Percentiles rank a stretch among this genome's conserved stretches.
These are phyloP conservation scores for Phanerochaete carnosa DNA, from an alignment of 768 basidiomycete genomes.

Conservation along the genomic window DNA sequence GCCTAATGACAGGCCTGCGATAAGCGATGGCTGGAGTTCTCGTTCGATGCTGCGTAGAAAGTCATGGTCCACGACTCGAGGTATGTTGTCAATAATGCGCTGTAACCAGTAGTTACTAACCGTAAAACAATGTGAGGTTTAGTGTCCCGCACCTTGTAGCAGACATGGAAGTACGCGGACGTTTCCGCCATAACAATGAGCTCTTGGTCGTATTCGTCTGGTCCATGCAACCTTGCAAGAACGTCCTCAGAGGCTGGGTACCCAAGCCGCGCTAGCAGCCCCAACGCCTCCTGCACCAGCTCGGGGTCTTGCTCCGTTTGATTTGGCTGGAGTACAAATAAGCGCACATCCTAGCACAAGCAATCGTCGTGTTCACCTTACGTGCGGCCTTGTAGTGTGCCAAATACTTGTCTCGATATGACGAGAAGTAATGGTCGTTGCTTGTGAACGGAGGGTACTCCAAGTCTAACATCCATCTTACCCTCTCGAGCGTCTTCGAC, in stretches of 20 bases:
- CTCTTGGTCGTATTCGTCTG: conserved; percentile 12
- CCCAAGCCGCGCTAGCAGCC: neutral
- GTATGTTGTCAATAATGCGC: conserved; percentile 17
- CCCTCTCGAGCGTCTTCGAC: conserved; percentile 21
- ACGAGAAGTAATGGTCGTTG: conserved; percentile 46
- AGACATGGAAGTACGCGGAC: conserved; percentile 14
- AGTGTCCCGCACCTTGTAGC: conserved; percentile 8
- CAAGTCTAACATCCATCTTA: conserved; percentile 40
- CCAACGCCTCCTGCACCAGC: neutral
- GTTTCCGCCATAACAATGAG: conserved; percentile 16
- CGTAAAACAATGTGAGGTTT: neutral
- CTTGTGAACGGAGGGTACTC: conserved; percentile 42
- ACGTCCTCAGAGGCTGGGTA: neutral
- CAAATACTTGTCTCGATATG: conserved; percentile 31
- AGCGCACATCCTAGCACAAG: neutral
- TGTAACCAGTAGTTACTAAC: neutral
- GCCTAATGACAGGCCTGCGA: conserved; percentile 3
- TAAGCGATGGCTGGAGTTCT: conserved; percentile 3
- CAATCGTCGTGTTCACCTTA: neutral
- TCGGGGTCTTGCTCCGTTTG: neutral
- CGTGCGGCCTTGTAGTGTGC: conserved; percentile 10
- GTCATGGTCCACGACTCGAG: conserved; percentile 14
- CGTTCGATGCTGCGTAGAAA: conserved; percentile 9
- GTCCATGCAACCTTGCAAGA: neutral
- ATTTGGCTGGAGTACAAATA: neutral